Evolutionary conservation across 148 eudicot species (phyloP).

Genomic region (Gaultheria prostrata): DNA sequence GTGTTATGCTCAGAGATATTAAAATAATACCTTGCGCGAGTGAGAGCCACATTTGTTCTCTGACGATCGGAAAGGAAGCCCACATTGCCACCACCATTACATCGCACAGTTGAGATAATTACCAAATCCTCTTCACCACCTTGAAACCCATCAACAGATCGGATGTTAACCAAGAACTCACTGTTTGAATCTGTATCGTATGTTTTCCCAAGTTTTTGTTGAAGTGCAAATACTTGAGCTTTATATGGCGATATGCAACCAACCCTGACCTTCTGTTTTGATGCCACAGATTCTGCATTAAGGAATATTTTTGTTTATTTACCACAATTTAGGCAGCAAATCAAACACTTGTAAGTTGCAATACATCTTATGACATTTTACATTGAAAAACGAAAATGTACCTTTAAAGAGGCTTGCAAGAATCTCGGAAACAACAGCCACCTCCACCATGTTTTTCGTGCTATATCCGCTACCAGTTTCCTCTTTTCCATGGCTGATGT

Average conservation of each 20-base stretch:
- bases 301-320: conserved; percentile 12
- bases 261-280: conserved; percentile 38
- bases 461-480: conserved; percentile 33
- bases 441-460: conserved; percentile 41
- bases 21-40: conserved; percentile 38
- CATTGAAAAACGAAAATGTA: conserved; percentile 1
- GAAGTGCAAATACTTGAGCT: neutral
- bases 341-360: conserved; percentile 30
- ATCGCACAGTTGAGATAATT: conserved; percentile 64
- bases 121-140: conserved; percentile 41
- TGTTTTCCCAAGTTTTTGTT: neutral
- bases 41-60: conserved; percentile 40
- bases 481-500: conserved; percentile 47
- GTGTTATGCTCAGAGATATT: neutral
- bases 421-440: conserved; percentile 36
- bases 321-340: conserved; percentile 33
- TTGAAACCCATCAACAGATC: neutral
- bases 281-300: conserved; percentile 23
- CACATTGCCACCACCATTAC: conserved; percentile 50
- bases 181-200: neutral
- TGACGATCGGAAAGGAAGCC: conserved; percentile 68
- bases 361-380: neutral
- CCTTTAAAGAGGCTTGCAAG: conserved; percentile 43
- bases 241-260: conserved; percentile 58
- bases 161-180: neutral